Conservation (phyloP, 2,329 filamentous ascomycete species). For the Neofusicoccum parvum region DNA sequence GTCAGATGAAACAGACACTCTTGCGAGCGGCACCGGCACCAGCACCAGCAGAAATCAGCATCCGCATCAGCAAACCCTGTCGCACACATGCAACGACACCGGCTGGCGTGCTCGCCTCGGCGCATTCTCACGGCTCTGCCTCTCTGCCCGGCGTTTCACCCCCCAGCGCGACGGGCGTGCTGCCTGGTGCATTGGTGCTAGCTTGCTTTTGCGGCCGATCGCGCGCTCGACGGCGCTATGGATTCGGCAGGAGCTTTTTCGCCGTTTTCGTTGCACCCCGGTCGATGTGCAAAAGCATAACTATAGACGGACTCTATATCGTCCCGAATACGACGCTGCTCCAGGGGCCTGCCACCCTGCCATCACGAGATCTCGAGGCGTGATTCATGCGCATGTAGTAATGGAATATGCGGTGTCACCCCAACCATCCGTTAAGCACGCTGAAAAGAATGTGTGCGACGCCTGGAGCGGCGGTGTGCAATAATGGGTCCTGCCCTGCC, state of each 20-base stretch:
- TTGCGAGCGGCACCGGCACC: background rate
- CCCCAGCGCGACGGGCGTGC: background rate
- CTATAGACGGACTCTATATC: constrained; percentile 13
- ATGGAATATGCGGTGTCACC: constrained; percentile 15
- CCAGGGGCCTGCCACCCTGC: background rate
- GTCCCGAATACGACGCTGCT: constrained; percentile 15
- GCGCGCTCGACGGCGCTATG: background rate
- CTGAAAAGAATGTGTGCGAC: constrained; percentile 14
- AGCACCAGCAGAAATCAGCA: background rate
- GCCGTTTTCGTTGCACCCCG: constrained; percentile 5
- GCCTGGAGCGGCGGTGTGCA: background rate
- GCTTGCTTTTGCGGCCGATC: background rate
- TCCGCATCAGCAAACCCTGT: background rate
- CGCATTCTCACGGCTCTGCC: background rate
- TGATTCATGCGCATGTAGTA: constrained; percentile 17
- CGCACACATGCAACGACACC: constrained; percentile 12
- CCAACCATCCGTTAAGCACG: constrained; percentile 8
- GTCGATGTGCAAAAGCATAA: constrained; percentile 15
- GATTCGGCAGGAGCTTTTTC: constrained; percentile 4
- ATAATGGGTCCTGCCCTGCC: background rate
- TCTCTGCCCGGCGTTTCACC: background rate
- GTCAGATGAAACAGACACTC: constrained; percentile 11
- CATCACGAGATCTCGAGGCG: constrained; percentile 13
- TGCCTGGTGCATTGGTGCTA: background rate
- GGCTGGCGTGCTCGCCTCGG: background rate